Evolutionary conservation across 345 rosid genomes (phyloP).

Genomic region (Nasturtium officinale): DNA sequence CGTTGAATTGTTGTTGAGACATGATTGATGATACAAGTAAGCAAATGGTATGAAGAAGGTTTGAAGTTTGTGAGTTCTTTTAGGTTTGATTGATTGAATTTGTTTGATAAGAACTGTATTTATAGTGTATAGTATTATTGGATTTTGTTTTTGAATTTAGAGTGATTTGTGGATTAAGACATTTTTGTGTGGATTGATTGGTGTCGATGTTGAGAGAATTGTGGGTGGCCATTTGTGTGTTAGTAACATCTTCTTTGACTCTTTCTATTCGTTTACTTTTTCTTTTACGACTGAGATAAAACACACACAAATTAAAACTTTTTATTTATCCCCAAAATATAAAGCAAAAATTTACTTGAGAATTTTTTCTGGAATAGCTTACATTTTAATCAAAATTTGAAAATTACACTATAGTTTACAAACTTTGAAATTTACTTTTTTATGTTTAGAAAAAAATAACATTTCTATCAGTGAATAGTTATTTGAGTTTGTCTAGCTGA

Average conservation of each 20-base stretch:
- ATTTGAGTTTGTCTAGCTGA: no score
- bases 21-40: slow-evolving; percentile 26
- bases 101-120: slow-evolving; percentile 21
- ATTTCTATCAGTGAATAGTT: no score
- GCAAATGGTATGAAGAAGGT: neutral
- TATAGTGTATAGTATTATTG: slow-evolving; percentile 19
- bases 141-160: neutral
- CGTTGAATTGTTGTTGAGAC: slow-evolving; percentile 44
- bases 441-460: no score
- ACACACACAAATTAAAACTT: neutral
- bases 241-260: slow-evolving; percentile 17
- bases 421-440: no score
- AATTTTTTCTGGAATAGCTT: no score
- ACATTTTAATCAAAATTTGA: no score
- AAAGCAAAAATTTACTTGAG: neutral
- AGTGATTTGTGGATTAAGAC: slow-evolving; percentile 2
- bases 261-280: slow-evolving; percentile 1
- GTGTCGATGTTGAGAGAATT: slow-evolving; percentile 32
- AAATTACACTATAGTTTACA: no score
- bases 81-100: slow-evolving; percentile 29
- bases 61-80: slow-evolving; percentile 7
- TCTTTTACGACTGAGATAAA: no score
- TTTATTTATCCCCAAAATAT: neutral
- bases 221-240: slow-evolving; percentile 33
- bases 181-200: slow-evolving; percentile 26